Evolutionary conservation across 768 basidiomycete species (phyloP).

Genomic region (Tulasnella sp.): DNA sequence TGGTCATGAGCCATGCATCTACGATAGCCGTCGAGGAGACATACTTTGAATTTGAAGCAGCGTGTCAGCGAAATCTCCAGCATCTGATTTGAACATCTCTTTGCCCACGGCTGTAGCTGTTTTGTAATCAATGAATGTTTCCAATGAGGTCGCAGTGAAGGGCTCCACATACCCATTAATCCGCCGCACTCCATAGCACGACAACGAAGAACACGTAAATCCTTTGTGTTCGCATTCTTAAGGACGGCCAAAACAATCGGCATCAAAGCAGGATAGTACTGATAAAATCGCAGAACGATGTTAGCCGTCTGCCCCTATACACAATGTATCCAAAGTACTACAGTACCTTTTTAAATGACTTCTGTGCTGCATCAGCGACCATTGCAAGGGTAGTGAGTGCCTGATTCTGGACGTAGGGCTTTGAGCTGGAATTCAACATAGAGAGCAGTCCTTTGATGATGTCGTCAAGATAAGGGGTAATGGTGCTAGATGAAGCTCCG

Average conservation of each 20-base stretch:
- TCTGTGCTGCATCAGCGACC: conserved; percentile 77
- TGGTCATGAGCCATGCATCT: neutral
- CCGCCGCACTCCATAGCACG: conserved; percentile 91
- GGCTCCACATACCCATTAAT: conserved; percentile 48
- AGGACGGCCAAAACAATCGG: conserved; percentile 66
- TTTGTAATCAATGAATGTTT: neutral
- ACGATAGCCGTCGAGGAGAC: conserved; percentile 18
- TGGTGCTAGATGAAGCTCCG: conserved; percentile 59
- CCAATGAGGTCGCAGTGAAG: neutral
- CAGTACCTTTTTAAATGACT: conserved; percentile 56
- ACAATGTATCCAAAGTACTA: neutral
- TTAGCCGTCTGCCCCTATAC: conserved; percentile 7
- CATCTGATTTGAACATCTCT: conserved; percentile 64
- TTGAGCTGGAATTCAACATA: conserved; percentile 43
- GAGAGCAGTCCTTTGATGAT: conserved; percentile 52
- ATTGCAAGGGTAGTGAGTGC: conserved; percentile 79
- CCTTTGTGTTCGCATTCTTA: conserved; percentile 50
- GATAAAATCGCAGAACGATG: conserved; percentile 1
- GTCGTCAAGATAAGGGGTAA: conserved; percentile 64
- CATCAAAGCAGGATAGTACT: conserved; percentile 74
- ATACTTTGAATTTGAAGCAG: conserved; percentile 67
- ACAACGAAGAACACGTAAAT: conserved; percentile 49
- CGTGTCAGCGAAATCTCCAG: conserved; percentile 53
- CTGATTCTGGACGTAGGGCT: conserved; percentile 72
- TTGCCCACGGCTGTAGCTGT: conserved; percentile 77